These are phyloP conservation scores for Inga oerstediana DNA, from an alignment of 306 rosid genomes.

Conservation along the genomic window DNA sequence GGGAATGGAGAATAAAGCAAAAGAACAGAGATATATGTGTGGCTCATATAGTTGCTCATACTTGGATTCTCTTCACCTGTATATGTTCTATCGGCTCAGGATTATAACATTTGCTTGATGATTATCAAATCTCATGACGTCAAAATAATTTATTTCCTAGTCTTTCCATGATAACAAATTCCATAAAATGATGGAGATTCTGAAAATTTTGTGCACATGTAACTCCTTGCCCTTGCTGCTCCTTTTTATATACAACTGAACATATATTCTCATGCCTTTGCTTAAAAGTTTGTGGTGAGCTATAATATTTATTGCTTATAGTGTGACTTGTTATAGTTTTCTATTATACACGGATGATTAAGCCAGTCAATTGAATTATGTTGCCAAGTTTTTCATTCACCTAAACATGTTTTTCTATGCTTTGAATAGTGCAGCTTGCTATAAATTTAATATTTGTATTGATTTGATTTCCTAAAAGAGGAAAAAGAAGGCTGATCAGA, in stretches of 20 bases:
- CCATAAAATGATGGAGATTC: neutral
- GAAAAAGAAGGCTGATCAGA: conserved; percentile 27
- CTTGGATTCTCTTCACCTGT: neutral
- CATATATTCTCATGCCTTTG: neutral
- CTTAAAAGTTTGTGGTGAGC: neutral
- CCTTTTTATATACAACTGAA: neutral
- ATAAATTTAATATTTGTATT: neutral
- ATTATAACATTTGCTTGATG: conserved; percentile 10
- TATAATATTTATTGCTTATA: neutral
- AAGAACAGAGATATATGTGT: conserved; percentile 1
- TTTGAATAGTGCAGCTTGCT: neutral
- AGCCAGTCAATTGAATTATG: conserved; percentile 10
- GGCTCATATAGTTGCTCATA: neutral
- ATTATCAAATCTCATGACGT: neutral
- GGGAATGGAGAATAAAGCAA: neutral
- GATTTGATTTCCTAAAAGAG: neutral
- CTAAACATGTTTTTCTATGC: neutral
- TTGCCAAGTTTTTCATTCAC: conserved; percentile 1
- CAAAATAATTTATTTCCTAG: neutral
- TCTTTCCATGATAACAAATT: neutral
- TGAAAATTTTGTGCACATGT: neutral
- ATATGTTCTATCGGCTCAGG: neutral
- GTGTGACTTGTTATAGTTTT: neutral
- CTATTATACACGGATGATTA: neutral
- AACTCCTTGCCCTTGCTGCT: conserved; percentile 10